Conservation (phyloP, 345 rosid species). For the Kandelia obovata region DNA sequence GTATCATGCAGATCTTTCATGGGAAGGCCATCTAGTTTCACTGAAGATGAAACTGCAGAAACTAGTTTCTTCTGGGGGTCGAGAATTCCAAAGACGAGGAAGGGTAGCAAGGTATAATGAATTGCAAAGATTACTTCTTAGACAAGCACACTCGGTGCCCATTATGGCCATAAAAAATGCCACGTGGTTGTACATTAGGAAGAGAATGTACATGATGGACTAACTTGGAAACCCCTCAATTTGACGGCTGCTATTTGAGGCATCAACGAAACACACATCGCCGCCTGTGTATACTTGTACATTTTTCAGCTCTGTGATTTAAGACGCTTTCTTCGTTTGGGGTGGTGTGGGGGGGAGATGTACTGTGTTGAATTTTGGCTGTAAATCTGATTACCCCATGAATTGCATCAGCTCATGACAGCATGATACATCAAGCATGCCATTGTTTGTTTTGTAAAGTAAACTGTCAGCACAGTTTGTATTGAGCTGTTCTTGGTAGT, state of each 20-base stretch:
- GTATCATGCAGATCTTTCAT: constrained; percentile 37
- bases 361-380: not conserved
- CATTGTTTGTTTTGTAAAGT: not conserved
- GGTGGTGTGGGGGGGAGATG: not conserved
- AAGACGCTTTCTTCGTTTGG: not conserved
- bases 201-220: not conserved
- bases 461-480: not conserved
- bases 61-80: constrained; percentile 53
- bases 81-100: constrained; percentile 7
- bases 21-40: constrained; percentile 57
- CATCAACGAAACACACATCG: not conserved
- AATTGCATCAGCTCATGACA: not conserved
- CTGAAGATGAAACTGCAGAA: constrained; percentile 70
- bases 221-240: constrained; percentile 15
- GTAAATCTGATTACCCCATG: constrained; percentile 1
- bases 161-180: not conserved
- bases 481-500: no score
- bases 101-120: constrained; percentile 5
- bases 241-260: constrained; percentile 5
- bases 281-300: constrained; percentile 22
- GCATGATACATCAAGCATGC: not conserved
- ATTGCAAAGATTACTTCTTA: not conserved
- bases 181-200: constrained; percentile 14
- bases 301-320: constrained; percentile 7
- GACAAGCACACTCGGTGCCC: not conserved